Conservation (phyloP, 1,139 yeast species). For the Lizanozyma gosingica region DNA sequence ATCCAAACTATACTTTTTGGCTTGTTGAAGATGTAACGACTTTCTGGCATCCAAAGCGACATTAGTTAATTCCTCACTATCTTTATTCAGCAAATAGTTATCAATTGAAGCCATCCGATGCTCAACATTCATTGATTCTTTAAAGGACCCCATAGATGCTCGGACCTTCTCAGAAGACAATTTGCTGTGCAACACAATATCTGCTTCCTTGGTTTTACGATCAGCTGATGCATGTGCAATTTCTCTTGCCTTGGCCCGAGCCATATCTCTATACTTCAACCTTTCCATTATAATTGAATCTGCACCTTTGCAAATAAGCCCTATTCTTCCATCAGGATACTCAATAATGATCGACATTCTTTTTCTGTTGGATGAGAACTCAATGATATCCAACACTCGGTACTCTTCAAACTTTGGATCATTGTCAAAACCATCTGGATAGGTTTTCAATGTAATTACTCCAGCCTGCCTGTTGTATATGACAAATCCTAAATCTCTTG, state of each 20-base stretch:
- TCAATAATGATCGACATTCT: conserved; percentile 85
- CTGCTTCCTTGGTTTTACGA: conserved; percentile 77
- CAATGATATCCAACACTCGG: conserved; percentile 70
- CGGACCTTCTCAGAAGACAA: conserved; percentile 21
- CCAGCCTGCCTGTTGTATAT: conserved; percentile 60
- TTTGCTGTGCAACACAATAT: conserved; percentile 50
- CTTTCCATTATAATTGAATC: conserved; percentile 85
- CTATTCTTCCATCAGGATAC: conserved; percentile 72
- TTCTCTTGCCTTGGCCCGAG: conserved; percentile 53
- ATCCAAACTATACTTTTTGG: conserved; percentile 42
- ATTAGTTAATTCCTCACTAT: conserved; percentile 49
- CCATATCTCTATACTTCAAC: conserved; percentile 49
- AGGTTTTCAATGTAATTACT: conserved; percentile 58
- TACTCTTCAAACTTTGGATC: conserved; percentile 60
- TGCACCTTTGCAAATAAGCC: conserved; percentile 89
- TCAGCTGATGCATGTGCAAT: conserved; percentile 49
- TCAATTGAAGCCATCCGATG: conserved; percentile 42
- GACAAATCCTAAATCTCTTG: conserved; percentile 86
- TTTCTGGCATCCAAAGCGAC: conserved; percentile 52
- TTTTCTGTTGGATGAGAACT: conserved; percentile 80
- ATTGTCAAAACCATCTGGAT: conserved; percentile 70
- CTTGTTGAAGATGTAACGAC: conserved; percentile 57
- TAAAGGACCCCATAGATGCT: conserved; percentile 22
- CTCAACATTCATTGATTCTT: conserved; percentile 25
- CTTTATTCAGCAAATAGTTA: conserved; percentile 42